Evolutionary conservation across 768 basidiomycete genomes (phyloP), one percentile per base, ranked within the genome.

Genomic region (Naganishia friedmannii): DNA sequence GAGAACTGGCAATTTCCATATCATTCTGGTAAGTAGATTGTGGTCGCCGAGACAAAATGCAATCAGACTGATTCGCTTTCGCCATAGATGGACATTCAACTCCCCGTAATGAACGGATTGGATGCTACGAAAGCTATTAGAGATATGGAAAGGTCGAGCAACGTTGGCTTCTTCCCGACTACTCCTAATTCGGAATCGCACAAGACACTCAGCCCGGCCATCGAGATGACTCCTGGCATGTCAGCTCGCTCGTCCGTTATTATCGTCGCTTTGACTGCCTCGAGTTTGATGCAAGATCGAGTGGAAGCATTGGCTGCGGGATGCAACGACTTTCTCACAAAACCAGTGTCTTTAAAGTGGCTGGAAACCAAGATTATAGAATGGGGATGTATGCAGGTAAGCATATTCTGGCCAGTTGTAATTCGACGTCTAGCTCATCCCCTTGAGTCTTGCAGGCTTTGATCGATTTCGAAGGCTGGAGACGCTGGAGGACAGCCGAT

Each of bases 91-190:
- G 96, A 99, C 83, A 98, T 99, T 66, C 95, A 98, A 82, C 93
- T 99, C 87, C 96, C 96, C 10, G 89, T 98, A 74, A 98, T 96
- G 91, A 92, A 95, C 81, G 96, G 96, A 39, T 96, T 98, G 58
- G 88, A 92, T 78, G 96, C 96, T 8, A 99, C 96, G 3, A 93
- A 93, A 76, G 91, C 94, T 80, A 99, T 99, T 70, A 86, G 96
- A 65, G 86, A 88, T 66, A 81, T 94, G 53, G 95, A 98, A 78
- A 89, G 87, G 75, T 71, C 81, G 45, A 86, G 87, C 60, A 83
- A 86, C 56, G 86, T 88, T 54, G 88, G 88, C 9, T 89, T 86
- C 75, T 88, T 87, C 53, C 88, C 89, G 12, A 82, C 86, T 10
- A 90, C 89, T 0, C 90, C 91, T 3, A 84, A 85, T 21, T 83